Evolutionary conservation across 495 filamentous ascomycete genomes (phyloP).

Genomic region (Hypoxylon cercidicola): DNA sequence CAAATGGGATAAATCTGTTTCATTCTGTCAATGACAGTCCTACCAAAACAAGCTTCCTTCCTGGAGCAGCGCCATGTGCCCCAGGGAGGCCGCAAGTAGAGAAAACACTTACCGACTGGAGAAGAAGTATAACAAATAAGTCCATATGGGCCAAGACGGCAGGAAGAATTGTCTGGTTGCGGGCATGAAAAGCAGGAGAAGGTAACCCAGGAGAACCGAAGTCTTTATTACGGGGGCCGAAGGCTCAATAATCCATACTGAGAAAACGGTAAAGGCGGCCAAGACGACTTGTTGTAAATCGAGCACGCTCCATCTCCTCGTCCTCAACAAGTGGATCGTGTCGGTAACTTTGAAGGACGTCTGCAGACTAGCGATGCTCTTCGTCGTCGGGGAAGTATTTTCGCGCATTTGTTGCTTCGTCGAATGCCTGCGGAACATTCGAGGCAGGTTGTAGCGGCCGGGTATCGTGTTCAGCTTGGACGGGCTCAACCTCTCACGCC

Average conservation of each 20-base stretch:
- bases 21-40: conserved; percentile 8
- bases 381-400: conserved; percentile 6
- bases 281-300: conserved; percentile 87
- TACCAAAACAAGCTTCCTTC: conserved; percentile 15
- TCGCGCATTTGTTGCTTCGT: conserved; percentile 27
- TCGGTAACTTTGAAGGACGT: conserved; percentile 82
- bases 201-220: conserved; percentile 69
- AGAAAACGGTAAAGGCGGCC: conserved; percentile 79
- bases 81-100: neutral
- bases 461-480: conserved; percentile 36
- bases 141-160: conserved; percentile 83
- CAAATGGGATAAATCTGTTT: conserved; percentile 80
- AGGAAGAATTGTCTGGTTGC: conserved; percentile 90
- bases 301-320: conserved; percentile 83
- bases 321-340: conserved; percentile 75
- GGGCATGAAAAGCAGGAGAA: conserved; percentile 80
- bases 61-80: too few relatives aligned
- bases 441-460: conserved; percentile 36
- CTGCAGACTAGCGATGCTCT: conserved; percentile 72
- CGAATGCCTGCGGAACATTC: conserved; percentile 22
- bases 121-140: conserved; percentile 89
- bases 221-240: conserved; percentile 79
- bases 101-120: conserved; percentile 79
- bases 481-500: conserved; percentile 42
- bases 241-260: conserved; percentile 76